Evolutionary conservation across 2,329 filamentous ascomycete genomes (phyloP).

Genomic region (Trichoderma pleuroti): DNA sequence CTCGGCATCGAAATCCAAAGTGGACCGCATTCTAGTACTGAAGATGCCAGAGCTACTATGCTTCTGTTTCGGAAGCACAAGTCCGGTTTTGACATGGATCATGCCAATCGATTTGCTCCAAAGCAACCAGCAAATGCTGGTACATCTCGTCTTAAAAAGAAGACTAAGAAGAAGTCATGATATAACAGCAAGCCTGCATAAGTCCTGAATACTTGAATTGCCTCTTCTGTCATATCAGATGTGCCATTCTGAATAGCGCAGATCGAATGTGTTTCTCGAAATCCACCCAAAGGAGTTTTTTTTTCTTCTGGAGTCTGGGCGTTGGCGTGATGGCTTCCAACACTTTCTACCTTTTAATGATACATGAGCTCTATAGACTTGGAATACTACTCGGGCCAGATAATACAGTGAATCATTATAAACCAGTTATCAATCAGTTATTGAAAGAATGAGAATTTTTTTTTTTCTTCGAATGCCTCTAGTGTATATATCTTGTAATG

Average conservation of each 20-base stretch:
- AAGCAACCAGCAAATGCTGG: conserved; percentile 24
- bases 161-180: conserved; percentile 36
- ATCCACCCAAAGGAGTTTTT: conserved; percentile 41
- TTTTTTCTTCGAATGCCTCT: not conserved
- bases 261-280: not conserved
- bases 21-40: conserved; percentile 62
- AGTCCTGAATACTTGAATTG: conserved; percentile 57
- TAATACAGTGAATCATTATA: conserved; percentile 73
- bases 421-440: not conserved
- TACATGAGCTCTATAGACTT: not conserved
- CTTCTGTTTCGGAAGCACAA: conserved; percentile 81
- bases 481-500: not conserved
- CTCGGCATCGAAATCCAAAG: conserved; percentile 60
- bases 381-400: conserved; percentile 59
- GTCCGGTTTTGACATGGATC: conserved; percentile 77
- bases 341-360: conserved; percentile 63
- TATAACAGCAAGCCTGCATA: not conserved
- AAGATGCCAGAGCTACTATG: conserved; percentile 89
- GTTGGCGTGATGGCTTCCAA: conserved; percentile 72
- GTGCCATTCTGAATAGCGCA: not conserved
- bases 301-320: conserved; percentile 63
- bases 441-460: too few species aligned
- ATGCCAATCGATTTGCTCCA: conserved; percentile 61
- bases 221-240: conserved; percentile 55
- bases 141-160: conserved; percentile 37